Base-by-base conservation (phyloP, 768 basidiomycete species). In the Boletellus emodensis region DNA sequence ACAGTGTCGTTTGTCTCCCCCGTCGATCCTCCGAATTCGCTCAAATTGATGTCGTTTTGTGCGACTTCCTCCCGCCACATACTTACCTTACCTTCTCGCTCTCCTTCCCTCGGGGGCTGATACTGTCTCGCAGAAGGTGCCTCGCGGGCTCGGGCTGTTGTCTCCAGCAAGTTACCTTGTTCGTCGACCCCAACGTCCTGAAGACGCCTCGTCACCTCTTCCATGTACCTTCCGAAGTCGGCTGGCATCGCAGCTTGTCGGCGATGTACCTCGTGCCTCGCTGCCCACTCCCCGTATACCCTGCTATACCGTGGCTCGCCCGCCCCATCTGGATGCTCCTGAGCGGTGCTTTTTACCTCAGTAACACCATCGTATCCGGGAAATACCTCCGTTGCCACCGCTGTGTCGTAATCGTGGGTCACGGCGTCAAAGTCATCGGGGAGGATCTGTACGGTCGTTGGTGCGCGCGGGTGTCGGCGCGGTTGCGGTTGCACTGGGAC, bases 11-110 rank as follows among this genome's bases (percentile, higher is more conserved):
- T 62, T 22, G 44, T 58, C 37, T 17, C 53, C 40, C 41, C 30
- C 8, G 41, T 20, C 18, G 58, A 48, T 26, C 46, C 62, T 37
- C 65, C 66, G 26, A 59, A 58, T 22, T 67, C 67, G 35, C 55
- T 52, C 39, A 30, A 34, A 37, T n/a, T 48, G 20, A 47, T 42
- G 30, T 61, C 67, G 46, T 75, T 72, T 46, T 70, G 64, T 4
- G 75, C 74, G 0, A 79, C 77, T 39, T 78, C 75, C 57, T 82
- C 77, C 32, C 80, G 68, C 82, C 82, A 84, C 9, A 72, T 73
- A 20, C 71, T 75, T 47, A 84, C 76, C 41, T 77, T 79, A 6
- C 55, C 55, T 20, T 50, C 63, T 14, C 44, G 53, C 17, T 36
- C 60, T 11, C 45, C 49, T 49, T 55, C 51, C 63, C 55, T 48